These are phyloP conservation scores for Meripilus lineatus DNA, from an alignment of 1,284 basidiomycete genomes.

Conservation along the genomic window DNA sequence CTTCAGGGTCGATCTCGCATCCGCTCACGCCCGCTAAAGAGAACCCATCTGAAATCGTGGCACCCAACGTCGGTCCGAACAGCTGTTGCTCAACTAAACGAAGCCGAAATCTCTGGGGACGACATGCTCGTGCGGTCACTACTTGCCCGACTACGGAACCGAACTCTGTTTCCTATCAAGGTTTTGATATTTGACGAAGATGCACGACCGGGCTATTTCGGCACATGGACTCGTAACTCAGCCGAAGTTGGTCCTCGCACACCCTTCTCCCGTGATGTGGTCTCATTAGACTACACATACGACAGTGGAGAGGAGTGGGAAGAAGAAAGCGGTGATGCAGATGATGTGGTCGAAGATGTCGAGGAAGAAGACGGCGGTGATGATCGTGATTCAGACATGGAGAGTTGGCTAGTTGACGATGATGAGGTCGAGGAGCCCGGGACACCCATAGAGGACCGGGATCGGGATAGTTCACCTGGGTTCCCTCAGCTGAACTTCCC, in stretches of 20 bases:
- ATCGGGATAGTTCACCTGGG: conserved; percentile 32
- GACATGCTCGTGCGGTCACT: conserved; percentile 53
- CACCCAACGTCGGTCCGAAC: conserved; percentile 43
- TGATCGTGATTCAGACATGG: conserved; percentile 65
- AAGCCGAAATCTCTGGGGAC: conserved; percentile 74
- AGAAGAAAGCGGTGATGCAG: conserved; percentile 69
- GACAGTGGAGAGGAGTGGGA: conserved; percentile 89
- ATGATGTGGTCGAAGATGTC: conserved; percentile 68
- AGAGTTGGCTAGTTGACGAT: conserved; percentile 76
- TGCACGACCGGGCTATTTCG: conserved; percentile 78
- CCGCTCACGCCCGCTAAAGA: conserved; percentile 13
- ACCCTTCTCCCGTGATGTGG: conserved; percentile 67
- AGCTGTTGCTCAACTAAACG: conserved; percentile 59
- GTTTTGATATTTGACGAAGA: conserved; percentile 74
- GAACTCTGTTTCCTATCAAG: conserved; percentile 61
- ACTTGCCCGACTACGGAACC: conserved; percentile 50
- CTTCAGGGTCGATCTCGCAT: conserved; percentile 22
- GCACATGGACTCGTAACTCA: conserved; percentile 80
- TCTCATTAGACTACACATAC: conserved; percentile 74
- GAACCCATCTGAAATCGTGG: conserved; percentile 29
- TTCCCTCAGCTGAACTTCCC: conserved; percentile 31
- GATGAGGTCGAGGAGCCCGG: conserved; percentile 53
- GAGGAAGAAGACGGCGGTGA: conserved; percentile 53
- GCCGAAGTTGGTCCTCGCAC: conserved; percentile 65
- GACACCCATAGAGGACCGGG: conserved; percentile 36